phyloP scores from a whole-genome alignment of 2,329 filamentous ascomycete genomes.

The Clarireedia monteithiana region DNA sequence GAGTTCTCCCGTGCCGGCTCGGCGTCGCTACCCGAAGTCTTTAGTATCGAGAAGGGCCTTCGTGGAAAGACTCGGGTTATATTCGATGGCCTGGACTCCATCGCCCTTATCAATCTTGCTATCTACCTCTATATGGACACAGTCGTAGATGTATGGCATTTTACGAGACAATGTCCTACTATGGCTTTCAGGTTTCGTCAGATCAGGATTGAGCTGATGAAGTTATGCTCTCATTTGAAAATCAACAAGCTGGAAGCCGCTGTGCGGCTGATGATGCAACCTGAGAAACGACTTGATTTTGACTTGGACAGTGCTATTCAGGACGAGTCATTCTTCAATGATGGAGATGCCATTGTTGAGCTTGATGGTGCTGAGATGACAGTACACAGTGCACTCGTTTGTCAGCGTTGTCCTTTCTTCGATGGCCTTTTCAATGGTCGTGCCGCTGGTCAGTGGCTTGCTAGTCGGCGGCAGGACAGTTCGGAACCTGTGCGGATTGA shows the following conservation, averaged over 20 bases:
- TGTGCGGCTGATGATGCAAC: conserved; percentile 64
- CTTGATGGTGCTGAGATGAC: conserved; percentile 64
- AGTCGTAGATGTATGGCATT: conserved; percentile 80
- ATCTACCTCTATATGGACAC: conserved; percentile 76
- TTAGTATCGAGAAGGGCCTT: conserved; percentile 46
- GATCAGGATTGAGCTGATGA: conserved; percentile 81
- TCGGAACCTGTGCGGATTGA: conserved; percentile 60
- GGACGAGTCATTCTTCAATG: conserved; percentile 65
- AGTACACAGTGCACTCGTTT: conserved; percentile 73
- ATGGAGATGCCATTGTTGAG: conserved; percentile 72
- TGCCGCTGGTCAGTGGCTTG: conserved; percentile 77
- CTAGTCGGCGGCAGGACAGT: conserved; percentile 51
- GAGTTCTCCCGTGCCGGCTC: conserved; percentile 47
- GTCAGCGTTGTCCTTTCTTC: conserved; percentile 86
- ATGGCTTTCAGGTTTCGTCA: conserved; percentile 69
- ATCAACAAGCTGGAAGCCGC: conserved; percentile 68
- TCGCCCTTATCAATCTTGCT: conserved; percentile 72
- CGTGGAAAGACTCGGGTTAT: conserved; percentile 47
- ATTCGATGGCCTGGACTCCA: conserved; percentile 65
- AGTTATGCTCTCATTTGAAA: conserved; percentile 62
- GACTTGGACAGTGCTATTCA: conserved; percentile 66
- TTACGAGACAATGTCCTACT: conserved; percentile 52
- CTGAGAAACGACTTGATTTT: conserved; percentile 53
- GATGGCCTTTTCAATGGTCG: conserved; percentile 83
- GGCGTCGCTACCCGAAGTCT: conserved; percentile 50